Evolutionary conservation across 345 rosid species (phyloP).

Genomic region (Trapa incisa): DNA sequence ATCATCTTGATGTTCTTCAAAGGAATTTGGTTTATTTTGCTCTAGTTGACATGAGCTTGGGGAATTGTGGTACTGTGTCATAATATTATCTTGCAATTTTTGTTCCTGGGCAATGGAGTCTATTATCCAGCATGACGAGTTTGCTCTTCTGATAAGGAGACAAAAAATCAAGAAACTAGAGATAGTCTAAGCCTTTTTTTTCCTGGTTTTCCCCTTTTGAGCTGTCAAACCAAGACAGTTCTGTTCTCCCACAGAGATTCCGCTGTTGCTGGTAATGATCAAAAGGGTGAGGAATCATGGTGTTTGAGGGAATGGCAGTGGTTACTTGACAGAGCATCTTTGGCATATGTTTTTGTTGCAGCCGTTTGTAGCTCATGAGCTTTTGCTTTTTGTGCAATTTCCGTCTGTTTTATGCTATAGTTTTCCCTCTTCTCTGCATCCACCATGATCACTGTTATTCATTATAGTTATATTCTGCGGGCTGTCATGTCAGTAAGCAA

Average conservation of each 20-base stretch:
- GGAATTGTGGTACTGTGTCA: background rate
- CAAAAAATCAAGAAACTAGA: background rate
- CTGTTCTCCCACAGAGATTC: background rate
- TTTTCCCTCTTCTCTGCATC: background rate
- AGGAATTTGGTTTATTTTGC: background rate
- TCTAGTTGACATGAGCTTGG: background rate
- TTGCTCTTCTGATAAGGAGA: background rate
- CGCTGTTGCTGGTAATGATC: background rate
- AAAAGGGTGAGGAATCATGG: background rate
- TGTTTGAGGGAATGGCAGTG: background rate
- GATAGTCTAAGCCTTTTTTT: background rate
- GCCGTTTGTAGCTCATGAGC: background rate
- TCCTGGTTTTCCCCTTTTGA: background rate
- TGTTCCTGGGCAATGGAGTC: background rate
- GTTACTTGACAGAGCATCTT: conserved; percentile 1
- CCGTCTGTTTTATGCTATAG: background rate
- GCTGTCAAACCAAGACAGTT: conserved; percentile 3
- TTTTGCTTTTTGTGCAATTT: background rate
- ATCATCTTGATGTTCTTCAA: background rate
- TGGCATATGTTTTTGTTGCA: background rate
- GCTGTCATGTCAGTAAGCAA: conserved; percentile 8
- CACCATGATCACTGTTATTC: conserved; percentile 1
- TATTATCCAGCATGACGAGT: background rate
- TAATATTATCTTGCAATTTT: background rate
- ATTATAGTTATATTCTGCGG: background rate